Base-by-base conservation (phyloP, 179 eudicot genomes). In the Sideroxylon spinosum region DNA sequence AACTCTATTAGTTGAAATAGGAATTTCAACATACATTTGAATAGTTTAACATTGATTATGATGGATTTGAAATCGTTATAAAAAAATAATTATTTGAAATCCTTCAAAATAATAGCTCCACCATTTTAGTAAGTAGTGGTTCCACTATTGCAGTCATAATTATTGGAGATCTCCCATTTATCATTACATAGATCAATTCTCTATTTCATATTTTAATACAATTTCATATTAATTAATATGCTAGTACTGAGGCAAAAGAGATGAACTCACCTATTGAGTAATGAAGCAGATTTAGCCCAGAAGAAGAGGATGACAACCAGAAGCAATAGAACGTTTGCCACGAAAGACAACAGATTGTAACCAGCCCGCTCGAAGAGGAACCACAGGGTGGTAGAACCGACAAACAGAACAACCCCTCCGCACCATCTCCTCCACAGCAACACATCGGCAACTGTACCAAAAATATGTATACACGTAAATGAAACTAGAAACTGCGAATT, bases 201-300 rank as follows among this genome's bases (percentile, higher is more conserved):
- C 44, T 37, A 37, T 37, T 37, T 37, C 5, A 37, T 37, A 37
- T 37, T 37, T 37, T 3, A 37, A 37, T 37, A 37, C 44, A 37
- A 37, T 37, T 37, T 37, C 3, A 3, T 37, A 37, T 37, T 6
- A 37, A 37, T 3, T 37, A 37, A 37, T 37, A 3, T 37, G 44
- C 44, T 37, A 37, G 44, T 37, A 37, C 5, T 2, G 44, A 19
- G 25, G 32, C 49, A 29, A n/a, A 17, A 50, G 6, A 13, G 3
- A 28, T 7, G 67, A 4, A 46, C 48, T 26, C 76, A 95, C 99
- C 99, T 89, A 69, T 90, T 91, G 23, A 95, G 95, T 71, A 93
- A 88, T 46, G 95, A 81, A 63, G 99, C 99, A 26, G 98, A 89
- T 89, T 95, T 93, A 16, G 91, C 98, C 98, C 99, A 95, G 69